Base-by-base conservation (phyloP, 768 basidiomycete genomes). In the Mycena albidolilacea region DNA sequence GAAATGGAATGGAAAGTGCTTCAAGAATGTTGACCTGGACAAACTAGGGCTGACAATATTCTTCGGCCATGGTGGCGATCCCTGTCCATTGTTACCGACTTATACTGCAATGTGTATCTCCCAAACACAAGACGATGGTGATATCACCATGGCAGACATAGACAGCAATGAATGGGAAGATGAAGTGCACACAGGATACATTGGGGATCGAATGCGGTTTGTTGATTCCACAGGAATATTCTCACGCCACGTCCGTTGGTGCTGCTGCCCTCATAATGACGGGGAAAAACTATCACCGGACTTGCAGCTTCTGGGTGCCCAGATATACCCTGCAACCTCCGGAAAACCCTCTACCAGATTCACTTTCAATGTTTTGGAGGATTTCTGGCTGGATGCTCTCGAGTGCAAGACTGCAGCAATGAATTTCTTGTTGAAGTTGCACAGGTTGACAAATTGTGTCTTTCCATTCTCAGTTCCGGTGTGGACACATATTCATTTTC, bases 321-420 rank as follows among this genome's bases (percentile, higher is more conserved):
- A 37, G 7, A 62, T 79, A 1, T 78, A 72, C 57, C 71, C 78
- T 1, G 69, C 78, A 4, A 74, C 66, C n/a, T 11, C 57, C 71
- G 5, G 35, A 30, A 0, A 35, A 35, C 76, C 78, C n/a, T 52
- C 72, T 37, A 75, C 72, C 0, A 77, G 71, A 0, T 80, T 80
- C 35, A 79, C 76, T 5, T 79, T 79, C 44, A n/a, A 60, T 15
- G 78, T 77, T 5, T 70, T 80, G 11, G 65, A 81, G 55, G 12
- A 74, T 1, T 78, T 79, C 58, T 44, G 72, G 8, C 63, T 80
- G 5, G 74, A 79, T n/a, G 8, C 44, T 1, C 17, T 80, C 30
- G 73, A 78, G 46, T 79, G 79, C 70, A 77, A 77, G 17, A 48
- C 11, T 8, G 46, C 46, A 12, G 17, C 46, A 12, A 7, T 48